Evolutionary conservation across 192 early-diverging fungal species (phyloP).

Genomic region (Phlyctochytrium planicorne): DNA sequence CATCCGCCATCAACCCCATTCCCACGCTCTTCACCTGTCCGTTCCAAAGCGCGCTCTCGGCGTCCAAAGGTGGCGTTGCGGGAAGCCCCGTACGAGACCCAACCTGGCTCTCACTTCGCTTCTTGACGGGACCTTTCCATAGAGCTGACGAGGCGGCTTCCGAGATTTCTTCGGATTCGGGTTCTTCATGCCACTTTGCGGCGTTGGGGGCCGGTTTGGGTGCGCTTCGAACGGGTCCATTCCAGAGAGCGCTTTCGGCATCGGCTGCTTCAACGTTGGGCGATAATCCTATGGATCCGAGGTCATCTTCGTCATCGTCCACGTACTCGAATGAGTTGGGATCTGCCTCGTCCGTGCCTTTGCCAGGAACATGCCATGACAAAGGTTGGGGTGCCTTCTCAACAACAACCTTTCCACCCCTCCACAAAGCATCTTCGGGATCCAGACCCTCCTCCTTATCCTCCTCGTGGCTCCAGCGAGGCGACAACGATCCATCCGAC

Average conservation of each 20-base stretch:
- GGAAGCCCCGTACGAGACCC: too few species aligned
- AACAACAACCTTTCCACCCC: too few species aligned
- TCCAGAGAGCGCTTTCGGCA: constrained; percentile 3
- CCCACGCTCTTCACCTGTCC: constrained; percentile 21
- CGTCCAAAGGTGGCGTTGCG: too few species aligned
- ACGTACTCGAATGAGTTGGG: background rate
- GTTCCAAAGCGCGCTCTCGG: constrained; percentile 16
- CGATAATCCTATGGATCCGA: too few species aligned
- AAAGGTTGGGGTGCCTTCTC: too few species aligned
- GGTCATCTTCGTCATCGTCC: too few species aligned
- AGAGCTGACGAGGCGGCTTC: background rate
- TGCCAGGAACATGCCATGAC: too few species aligned
- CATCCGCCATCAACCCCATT: constrained; percentile 4
- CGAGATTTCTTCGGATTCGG: background rate
- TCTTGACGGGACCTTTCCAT: background rate
- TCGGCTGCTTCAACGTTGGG: background rate
- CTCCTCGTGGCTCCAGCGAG: background rate
- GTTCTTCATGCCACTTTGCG: background rate
- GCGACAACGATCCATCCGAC: background rate
- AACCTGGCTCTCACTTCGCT: background rate
- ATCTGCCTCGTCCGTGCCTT: background rate
- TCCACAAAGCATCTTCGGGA: background rate
- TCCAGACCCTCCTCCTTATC: background rate
- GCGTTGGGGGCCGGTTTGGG: background rate
- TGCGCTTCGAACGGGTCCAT: background rate